These are phyloP conservation scores for Boletus semigastroideus DNA, from an alignment of 1,284 basidiomycete genomes.

Conservation along the genomic window DNA sequence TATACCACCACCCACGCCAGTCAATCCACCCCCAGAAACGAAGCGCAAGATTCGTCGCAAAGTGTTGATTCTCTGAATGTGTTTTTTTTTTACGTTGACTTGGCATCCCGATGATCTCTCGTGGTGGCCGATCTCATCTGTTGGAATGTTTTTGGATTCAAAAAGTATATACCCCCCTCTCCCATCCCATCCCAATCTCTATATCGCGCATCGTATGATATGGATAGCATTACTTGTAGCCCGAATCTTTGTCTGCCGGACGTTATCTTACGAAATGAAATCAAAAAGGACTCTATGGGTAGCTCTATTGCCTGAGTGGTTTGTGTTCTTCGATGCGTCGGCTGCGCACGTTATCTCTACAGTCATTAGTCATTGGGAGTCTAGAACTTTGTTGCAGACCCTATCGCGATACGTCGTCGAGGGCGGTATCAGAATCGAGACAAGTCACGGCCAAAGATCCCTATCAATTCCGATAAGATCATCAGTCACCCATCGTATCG, in stretches of 20 bases:
- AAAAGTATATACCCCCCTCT: conserved; percentile 7
- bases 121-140: conserved; percentile 1
- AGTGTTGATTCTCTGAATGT: conserved; percentile 29
- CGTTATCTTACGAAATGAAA: conserved; percentile 7
- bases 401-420: conserved; percentile 5
- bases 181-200: conserved; percentile 1
- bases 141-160: conserved; percentile 8
- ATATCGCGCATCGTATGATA: conserved; percentile 17
- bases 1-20: conserved; percentile 3
- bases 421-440: conserved; percentile 61
- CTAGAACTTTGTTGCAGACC: not conserved
- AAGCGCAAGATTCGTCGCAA: conserved; percentile 34
- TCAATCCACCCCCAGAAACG: conserved; percentile 23
- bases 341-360: conserved; percentile 5
- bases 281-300: conserved; percentile 3
- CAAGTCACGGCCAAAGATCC: conserved; percentile 81
- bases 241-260: conserved; percentile 10
- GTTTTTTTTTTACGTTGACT: not conserved
- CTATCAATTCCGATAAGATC: conserved; percentile 39
- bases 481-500: conserved; percentile 15
- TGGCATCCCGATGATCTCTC: not conserved
- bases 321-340: not conserved
- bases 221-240: conserved; percentile 28
- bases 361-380: not conserved
- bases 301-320: conserved; percentile 8